Conservation (phyloP, 345 rosid genomes). For the Hypericum perforatum region DNA sequence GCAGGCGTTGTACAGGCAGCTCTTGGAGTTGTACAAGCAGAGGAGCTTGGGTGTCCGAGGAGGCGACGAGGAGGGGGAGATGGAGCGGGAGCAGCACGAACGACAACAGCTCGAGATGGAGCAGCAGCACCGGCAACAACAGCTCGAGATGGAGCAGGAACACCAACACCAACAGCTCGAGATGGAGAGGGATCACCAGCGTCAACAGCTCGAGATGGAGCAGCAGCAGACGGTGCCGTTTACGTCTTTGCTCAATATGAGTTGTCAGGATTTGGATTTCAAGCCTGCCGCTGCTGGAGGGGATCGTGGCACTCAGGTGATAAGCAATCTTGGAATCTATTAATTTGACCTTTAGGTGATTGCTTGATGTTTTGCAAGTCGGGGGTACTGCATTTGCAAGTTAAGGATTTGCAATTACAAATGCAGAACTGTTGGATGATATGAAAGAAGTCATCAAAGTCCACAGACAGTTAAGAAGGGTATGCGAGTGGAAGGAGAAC, state of each 20-base stretch:
- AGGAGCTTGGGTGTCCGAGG: conserved; percentile 19
- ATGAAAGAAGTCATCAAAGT: too few species aligned
- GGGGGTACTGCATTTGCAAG: too few species aligned
- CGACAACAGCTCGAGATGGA: conserved; percentile 12
- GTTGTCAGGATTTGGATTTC: neutral
- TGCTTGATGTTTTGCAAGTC: neutral
- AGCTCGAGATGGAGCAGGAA: conserved; percentile 3
- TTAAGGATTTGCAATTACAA: too few species aligned
- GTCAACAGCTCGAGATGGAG: neutral
- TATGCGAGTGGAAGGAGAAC: too few species aligned
- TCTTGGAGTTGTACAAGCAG: conserved; percentile 46
- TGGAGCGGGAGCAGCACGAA: conserved; percentile 16
- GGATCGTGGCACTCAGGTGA: conserved; percentile 15
- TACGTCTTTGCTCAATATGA: conserved; percentile 23
- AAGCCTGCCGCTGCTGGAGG: neutral
- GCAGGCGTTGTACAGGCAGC: conserved; percentile 47
- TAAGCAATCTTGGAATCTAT: neutral
- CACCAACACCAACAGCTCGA: conserved; percentile 9
- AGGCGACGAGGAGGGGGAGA: conserved; percentile 19
- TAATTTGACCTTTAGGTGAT: neutral
- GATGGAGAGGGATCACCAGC: neutral
- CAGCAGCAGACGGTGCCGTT: conserved; percentile 14
- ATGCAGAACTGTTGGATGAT: too few species aligned
- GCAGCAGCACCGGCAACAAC: neutral
- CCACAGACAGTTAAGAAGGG: too few species aligned